phyloP scores from a whole-genome alignment of 441 rosid species.

The Corymbia calophylla region DNA sequence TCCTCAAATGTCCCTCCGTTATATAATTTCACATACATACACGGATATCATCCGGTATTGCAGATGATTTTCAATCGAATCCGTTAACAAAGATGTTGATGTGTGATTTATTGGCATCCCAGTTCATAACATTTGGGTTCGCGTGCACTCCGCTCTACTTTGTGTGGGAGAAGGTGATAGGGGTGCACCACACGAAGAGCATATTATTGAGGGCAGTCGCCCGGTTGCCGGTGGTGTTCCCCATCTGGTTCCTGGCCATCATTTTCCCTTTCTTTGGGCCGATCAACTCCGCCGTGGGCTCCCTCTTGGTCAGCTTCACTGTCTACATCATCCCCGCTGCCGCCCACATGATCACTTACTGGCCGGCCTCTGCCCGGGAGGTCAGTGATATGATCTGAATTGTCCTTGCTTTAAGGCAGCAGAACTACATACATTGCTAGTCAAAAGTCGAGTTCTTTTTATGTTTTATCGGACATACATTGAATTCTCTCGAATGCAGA shows the following conservation, averaged over 20 bases:
- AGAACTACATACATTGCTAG: not conserved
- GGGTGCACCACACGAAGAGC: conserved; percentile 59
- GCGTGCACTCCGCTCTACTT: conserved; percentile 50
- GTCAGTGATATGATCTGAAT: conserved; percentile 13
- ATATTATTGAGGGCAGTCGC: conserved; percentile 34
- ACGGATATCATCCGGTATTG: not conserved
- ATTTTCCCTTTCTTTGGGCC: conserved; percentile 63
- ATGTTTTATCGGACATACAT: not conserved
- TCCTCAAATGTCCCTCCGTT: not conserved
- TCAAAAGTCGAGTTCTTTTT: not conserved
- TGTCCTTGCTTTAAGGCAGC: not conserved
- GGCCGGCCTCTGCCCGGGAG: conserved; percentile 36
- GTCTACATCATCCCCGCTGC: conserved; percentile 56
- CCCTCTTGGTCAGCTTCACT: conserved; percentile 53
- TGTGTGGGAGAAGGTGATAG: conserved; percentile 58
- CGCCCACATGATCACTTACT: conserved; percentile 49
- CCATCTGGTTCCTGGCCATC: conserved; percentile 59
- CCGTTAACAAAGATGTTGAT: not conserved
- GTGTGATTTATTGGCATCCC: not conserved
- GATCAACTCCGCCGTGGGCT: conserved; percentile 54
- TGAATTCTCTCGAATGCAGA: conserved; percentile 14
- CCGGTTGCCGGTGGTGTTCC: conserved; percentile 47
- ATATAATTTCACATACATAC: not conserved
- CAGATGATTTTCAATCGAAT: not conserved
- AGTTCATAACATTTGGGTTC: conserved; percentile 60